phyloP scores from a whole-genome alignment of 1,139 yeast genomes.

The Nakaseomyces kungkrabaensis region DNA sequence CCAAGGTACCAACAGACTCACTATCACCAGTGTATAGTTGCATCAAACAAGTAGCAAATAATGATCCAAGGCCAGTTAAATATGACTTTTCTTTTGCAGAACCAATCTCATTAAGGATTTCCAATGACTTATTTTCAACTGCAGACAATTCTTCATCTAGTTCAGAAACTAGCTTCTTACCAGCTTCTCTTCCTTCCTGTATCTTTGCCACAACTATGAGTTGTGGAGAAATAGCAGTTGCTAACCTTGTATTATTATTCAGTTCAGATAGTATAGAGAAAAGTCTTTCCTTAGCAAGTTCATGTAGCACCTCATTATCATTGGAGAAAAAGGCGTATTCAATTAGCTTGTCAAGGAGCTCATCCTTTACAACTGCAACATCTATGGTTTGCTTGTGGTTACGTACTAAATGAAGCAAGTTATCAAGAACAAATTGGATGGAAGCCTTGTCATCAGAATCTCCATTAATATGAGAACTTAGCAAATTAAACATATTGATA shows the following conservation, averaged over 20 bases:
- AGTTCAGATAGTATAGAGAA: conserved; percentile 56
- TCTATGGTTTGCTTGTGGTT: conserved; percentile 31
- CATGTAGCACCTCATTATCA: conserved; percentile 15
- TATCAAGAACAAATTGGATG: conserved; percentile 53
- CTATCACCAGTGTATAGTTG: conserved; percentile 73
- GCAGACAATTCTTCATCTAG: conserved; percentile 47
- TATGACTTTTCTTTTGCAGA: conserved; percentile 33
- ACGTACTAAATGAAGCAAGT: conserved; percentile 48
- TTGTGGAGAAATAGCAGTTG: conserved; percentile 43
- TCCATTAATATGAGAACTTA: conserved; percentile 7
- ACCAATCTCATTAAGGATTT: conserved; percentile 40
- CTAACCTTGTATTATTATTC: conserved; percentile 33
- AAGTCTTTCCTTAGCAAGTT: conserved; percentile 48
- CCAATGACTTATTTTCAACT: conserved; percentile 43
- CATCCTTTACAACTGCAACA: conserved; percentile 36
- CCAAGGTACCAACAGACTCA: conserved; percentile 67
- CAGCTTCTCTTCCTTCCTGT: conserved; percentile 30
- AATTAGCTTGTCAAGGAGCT: conserved; percentile 43
- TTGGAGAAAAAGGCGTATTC: conserved; percentile 45
- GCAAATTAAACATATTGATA: conserved; percentile 23
- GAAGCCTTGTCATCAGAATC: conserved; percentile 31
- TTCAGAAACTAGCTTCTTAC: conserved; percentile 31
- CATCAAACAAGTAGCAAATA: conserved; percentile 67
- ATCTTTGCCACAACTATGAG: conserved; percentile 32
- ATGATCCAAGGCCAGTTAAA: conserved; percentile 42